A percentile compares a stretch with the other conserved stretches of the same genome.
Conservation (phyloP, 768 basidiomycete genomes). For the Artomyces pyxidatus region DNA sequence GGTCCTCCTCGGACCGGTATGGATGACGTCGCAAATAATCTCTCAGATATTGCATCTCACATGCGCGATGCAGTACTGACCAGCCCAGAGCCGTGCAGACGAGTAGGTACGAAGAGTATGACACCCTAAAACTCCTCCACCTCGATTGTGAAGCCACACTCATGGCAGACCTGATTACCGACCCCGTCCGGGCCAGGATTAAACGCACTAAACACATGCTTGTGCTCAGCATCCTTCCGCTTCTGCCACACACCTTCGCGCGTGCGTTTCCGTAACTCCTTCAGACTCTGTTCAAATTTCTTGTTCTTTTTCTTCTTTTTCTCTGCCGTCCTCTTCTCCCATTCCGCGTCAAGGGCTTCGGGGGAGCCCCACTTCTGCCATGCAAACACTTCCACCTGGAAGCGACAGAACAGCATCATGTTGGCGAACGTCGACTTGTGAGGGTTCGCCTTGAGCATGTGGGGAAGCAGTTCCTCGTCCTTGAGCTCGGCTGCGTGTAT, state of each 20-base stretch:
- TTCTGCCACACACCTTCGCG: constrained; percentile 87
- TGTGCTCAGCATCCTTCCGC: constrained; percentile 81
- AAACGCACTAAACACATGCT: constrained; percentile 67
- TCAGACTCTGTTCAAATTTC: constrained; percentile 89
- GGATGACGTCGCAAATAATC: too few species aligned
- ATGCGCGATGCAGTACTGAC: too few species aligned
- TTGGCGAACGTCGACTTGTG: constrained; percentile 94
- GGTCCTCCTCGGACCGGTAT: too few species aligned
- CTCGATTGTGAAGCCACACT: constrained; percentile 88
- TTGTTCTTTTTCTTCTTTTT: constrained; percentile 88
- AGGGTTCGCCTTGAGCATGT: constrained; percentile 89
- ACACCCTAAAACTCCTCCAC: constrained; percentile 75
- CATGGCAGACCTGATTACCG: constrained; percentile 70
- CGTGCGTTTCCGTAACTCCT: constrained; percentile 76
- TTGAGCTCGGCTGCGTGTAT: constrained; percentile 71
- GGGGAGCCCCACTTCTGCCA: constrained; percentile 98
- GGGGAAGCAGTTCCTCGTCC: constrained; percentile 87
- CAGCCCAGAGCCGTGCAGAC: too few species aligned
- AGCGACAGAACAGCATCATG: constrained; percentile 97
- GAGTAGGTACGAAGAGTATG: too few species aligned
- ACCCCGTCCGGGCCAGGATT: constrained; percentile 45
- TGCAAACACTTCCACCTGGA: constrained; percentile 92
- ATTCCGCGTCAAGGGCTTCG: constrained; percentile 86
- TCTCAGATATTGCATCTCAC: too few species aligned
- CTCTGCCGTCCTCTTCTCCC: constrained; percentile 64